A percentile compares a stretch with the other conserved stretches of the same genome.
Conservation (phyloP, 805 yeast genomes). For the Candida andamanensis region DNA sequence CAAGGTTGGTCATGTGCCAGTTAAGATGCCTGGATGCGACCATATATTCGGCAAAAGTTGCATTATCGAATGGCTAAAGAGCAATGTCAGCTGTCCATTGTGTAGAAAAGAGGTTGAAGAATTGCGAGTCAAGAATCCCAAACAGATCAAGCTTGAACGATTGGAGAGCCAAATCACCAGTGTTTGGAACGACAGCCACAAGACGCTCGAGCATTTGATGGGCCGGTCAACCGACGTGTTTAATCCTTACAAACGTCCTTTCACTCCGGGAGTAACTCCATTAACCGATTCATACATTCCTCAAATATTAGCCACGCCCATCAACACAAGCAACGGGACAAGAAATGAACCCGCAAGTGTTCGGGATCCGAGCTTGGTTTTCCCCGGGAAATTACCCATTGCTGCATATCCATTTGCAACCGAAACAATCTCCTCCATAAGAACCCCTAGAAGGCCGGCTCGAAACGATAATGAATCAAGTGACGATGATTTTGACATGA, state of each 20-base stretch:
- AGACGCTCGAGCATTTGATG: constrained; percentile 19
- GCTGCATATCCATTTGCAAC: constrained; percentile 12
- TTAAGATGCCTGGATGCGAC: constrained; percentile 37
- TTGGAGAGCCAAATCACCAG: constrained; percentile 10
- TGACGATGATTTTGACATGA: too few relatives aligned
- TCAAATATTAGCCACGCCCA: constrained; percentile 25
- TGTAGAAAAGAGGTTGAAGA: constrained; percentile 36
- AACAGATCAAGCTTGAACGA: constrained; percentile 11
- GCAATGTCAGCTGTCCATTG: constrained; percentile 37
- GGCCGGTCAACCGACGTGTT: constrained; percentile 33
- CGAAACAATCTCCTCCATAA: not conserved
- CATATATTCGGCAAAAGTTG: constrained; percentile 40
- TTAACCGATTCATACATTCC: constrained; percentile 33
- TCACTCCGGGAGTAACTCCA: constrained; percentile 31
- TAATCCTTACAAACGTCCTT: constrained; percentile 32
- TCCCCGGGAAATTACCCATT: constrained; percentile 27
- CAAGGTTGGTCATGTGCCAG: constrained; percentile 26
- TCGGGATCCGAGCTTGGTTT: constrained; percentile 22
- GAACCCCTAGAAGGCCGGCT: not conserved
- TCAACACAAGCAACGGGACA: constrained; percentile 5
- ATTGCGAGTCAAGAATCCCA: constrained; percentile 14
- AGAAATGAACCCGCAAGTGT: constrained; percentile 2
- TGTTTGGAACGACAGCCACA: constrained; percentile 12
- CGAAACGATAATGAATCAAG: too few relatives aligned
- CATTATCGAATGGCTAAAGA: constrained; percentile 37